phyloP scores from a whole-genome alignment of 257 asterid genomes.

The Scutellaria minor region DNA sequence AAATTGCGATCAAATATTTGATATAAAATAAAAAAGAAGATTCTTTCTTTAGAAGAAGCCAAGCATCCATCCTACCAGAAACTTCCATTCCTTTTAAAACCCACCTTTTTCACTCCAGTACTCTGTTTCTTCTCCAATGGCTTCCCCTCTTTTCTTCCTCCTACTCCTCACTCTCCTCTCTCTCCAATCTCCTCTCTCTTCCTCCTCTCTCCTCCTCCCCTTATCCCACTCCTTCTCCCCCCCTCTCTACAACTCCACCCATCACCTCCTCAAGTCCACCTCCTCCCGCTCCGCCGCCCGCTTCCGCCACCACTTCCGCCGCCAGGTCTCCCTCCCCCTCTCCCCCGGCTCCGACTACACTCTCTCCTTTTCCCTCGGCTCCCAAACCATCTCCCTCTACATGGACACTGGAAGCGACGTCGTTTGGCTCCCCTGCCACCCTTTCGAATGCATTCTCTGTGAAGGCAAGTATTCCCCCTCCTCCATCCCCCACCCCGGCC shows the following conservation, averaged over 20 bases:
- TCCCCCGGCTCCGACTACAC: slow-evolving; percentile 89
- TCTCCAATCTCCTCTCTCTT: slow-evolving; percentile 7
- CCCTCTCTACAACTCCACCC: slow-evolving; percentile 60
- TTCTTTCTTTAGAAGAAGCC: neutral
- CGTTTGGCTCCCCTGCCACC: slow-evolving; percentile 96
- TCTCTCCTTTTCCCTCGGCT: slow-evolving; percentile 67
- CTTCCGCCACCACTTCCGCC: slow-evolving; percentile 58
- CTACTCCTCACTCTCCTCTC: slow-evolving; percentile 31
- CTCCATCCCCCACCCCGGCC: slow-evolving; percentile 57
- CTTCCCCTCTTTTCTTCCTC: slow-evolving; percentile 31
- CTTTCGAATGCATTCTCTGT: slow-evolving; percentile 87
- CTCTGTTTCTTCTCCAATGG: slow-evolving; percentile 29
- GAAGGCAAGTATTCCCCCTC: slow-evolving; percentile 74
- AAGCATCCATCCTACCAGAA: neutral
- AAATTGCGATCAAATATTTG: too few relatives aligned
- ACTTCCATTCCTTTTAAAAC: neutral
- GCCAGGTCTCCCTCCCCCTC: slow-evolving; percentile 82
- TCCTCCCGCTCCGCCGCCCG: slow-evolving; percentile 71
- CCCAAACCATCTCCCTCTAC: slow-evolving; percentile 75
- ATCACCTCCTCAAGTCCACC: slow-evolving; percentile 77
- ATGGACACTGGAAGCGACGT: slow-evolving; percentile 98
- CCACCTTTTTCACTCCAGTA: too few relatives aligned
- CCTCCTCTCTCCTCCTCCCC: slow-evolving; percentile 53
- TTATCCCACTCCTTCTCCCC: slow-evolving; percentile 66
- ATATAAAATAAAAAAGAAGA: too few relatives aligned